Conservation (phyloP, 495 filamentous ascomycete genomes). For the Aspergillus incahuasiensis region DNA sequence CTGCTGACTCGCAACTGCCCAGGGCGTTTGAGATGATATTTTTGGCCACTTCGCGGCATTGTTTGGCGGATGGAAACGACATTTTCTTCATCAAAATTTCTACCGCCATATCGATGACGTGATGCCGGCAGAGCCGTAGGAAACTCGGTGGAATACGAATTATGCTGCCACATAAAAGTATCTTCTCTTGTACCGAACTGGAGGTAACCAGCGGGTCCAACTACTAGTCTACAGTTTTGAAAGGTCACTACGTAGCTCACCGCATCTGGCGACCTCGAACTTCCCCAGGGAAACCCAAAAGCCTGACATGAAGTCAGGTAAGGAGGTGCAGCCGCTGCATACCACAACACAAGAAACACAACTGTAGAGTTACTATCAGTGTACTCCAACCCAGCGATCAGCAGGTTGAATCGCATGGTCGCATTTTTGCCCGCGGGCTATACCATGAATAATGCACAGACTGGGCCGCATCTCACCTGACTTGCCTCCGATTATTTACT, state of each 20-base stretch:
- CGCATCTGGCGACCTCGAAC: neutral
- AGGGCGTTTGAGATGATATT: neutral
- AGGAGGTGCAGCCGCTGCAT: neutral
- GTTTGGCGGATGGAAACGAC: neutral
- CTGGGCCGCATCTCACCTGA: neutral
- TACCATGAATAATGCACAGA: too few species aligned
- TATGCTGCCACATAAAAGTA: slow-evolving; percentile 8
- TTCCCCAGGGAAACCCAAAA: neutral
- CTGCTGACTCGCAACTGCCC: neutral
- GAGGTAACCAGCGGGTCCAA: neutral
- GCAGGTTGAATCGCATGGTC: neutral
- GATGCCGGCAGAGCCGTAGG: neutral
- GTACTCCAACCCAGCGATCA: neutral
- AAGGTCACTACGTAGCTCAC: neutral
- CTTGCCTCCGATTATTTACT: neutral
- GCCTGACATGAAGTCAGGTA: neutral
- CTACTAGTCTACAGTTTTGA: neutral
- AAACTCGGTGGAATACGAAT: neutral
- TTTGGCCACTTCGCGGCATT: neutral
- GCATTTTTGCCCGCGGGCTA: too few species aligned
- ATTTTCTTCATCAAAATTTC: neutral
- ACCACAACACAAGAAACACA: neutral
- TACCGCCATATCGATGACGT: neutral
- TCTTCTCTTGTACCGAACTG: slow-evolving; percentile 1
- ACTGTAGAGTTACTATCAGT: too few species aligned